phyloP scores from a whole-genome alignment of 768 basidiomycete genomes.

The Cyclocybe aegerita region DNA sequence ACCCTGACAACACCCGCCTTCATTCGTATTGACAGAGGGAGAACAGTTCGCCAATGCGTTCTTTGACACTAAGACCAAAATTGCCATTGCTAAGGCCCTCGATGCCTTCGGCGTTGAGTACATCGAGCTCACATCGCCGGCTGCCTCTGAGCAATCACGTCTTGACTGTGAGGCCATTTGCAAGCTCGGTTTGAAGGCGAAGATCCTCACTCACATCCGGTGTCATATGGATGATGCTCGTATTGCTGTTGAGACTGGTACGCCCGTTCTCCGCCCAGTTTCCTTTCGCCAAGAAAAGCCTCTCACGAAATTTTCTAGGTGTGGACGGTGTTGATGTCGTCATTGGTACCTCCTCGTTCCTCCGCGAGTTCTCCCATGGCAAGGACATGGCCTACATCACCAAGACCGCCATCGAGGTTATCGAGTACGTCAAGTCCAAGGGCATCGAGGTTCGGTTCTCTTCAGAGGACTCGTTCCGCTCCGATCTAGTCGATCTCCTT shows the following conservation, averaged over 20 bases:
- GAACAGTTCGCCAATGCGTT: slow-evolving; percentile 99
- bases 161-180: slow-evolving; percentile 97
- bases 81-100: slow-evolving; percentile 96
- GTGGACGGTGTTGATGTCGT: slow-evolving; percentile 99
- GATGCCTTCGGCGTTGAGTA: slow-evolving; percentile 99
- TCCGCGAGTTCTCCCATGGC: slow-evolving; percentile 98
- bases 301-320: slow-evolving; percentile 43
- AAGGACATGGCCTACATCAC: slow-evolving; percentile 99
- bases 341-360: slow-evolving; percentile 98
- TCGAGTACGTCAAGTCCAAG: slow-evolving; percentile 99
- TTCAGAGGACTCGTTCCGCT: slow-evolving; percentile 99
- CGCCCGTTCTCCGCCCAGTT: slow-evolving; percentile 18
- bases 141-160: slow-evolving; percentile 94
- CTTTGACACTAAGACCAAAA: slow-evolving; percentile 99
- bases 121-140: slow-evolving; percentile 98
- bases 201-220: slow-evolving; percentile 98
- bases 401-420: slow-evolving; percentile 98
- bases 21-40: slow-evolving; percentile 61
- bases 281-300: background rate
- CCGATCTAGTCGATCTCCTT: slow-evolving; percentile 96
- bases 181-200: slow-evolving; percentile 94
- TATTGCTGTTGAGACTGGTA: slow-evolving; percentile 97
- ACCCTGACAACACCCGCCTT: slow-evolving; percentile 12
- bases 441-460: slow-evolving; percentile 99
- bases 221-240: slow-evolving; percentile 99